A percentile compares a stretch with the other conserved stretches of the same genome.
Evolutionary conservation across 306 rosid genomes (phyloP).

Genomic region (Citrullus colocynthis): DNA sequence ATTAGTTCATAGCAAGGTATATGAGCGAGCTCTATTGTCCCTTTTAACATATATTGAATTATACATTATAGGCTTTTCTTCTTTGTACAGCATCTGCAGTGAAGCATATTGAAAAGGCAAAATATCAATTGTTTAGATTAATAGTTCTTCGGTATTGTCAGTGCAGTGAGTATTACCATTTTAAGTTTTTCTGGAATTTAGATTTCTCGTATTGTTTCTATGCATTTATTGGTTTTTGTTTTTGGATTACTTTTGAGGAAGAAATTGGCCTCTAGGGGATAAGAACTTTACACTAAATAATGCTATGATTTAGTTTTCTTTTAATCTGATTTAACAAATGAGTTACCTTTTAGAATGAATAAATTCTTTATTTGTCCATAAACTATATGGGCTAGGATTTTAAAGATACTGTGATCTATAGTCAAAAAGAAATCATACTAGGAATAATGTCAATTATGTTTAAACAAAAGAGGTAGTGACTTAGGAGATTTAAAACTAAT

Average conservation of each 20-base stretch:
- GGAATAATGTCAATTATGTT: too few relatives aligned
- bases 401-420: too few relatives aligned
- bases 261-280: not conserved
- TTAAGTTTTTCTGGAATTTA: not conserved
- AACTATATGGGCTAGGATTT: too few relatives aligned
- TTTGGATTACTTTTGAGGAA: not conserved
- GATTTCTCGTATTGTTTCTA: not conserved
- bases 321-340: too few relatives aligned
- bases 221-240: not conserved
- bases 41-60: not conserved
- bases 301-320: too few relatives aligned
- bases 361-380: too few relatives aligned
- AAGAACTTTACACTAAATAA: too few relatives aligned
- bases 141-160: not conserved
- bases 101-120: not conserved
- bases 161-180: not conserved
- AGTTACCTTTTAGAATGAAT: too few relatives aligned
- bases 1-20: not conserved
- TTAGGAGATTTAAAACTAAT: too few relatives aligned
- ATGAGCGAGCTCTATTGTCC: not conserved
- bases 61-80: not conserved
- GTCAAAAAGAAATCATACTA: too few relatives aligned
- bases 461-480: too few relatives aligned
- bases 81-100: slow-evolving; percentile 7
- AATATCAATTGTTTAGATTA: not conserved